Conservation (phyloP, 2,329 filamentous ascomycete species). For the Venturia pyrina region DNA sequence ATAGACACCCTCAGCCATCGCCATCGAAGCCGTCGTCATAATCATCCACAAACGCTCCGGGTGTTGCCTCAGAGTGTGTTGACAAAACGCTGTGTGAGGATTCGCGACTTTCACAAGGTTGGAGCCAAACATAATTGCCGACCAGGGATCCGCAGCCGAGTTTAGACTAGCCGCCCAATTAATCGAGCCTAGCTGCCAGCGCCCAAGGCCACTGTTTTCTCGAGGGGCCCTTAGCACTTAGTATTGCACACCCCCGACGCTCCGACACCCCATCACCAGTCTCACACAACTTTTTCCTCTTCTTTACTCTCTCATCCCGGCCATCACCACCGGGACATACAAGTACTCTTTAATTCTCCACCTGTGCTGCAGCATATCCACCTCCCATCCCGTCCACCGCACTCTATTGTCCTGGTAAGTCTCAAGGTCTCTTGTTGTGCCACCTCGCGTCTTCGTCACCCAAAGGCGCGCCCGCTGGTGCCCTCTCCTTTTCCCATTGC, state of each 20-base stretch:
- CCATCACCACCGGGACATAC: constrained; percentile 2
- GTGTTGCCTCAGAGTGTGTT: constrained; percentile 5
- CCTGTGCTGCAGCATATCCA: constrained; percentile 4
- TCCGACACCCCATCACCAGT: neutral
- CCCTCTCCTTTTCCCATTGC: constrained; percentile 9
- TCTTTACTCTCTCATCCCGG: neutral
- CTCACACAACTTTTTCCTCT: constrained; percentile 6
- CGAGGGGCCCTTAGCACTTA: neutral
- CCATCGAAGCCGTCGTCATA: neutral
- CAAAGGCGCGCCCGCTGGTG: neutral
- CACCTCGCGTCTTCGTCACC: constrained; percentile 10
- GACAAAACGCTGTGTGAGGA: neutral
- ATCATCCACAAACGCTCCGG: neutral
- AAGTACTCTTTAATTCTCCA: constrained; percentile 4
- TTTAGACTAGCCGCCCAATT: constrained; percentile 6
- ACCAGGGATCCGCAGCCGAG: neutral
- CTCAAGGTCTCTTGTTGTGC: neutral
- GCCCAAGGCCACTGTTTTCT: neutral
- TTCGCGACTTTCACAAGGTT: constrained; percentile 6
- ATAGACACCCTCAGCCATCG: neutral
- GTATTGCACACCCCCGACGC: neutral
- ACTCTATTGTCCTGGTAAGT: neutral
- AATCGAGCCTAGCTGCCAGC: neutral
- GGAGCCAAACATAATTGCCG: neutral
- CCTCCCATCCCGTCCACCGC: neutral